These are phyloP conservation scores for Vittaforma corneae DNA, from an alignment of 371 early-diverging fungal genomes.

Conservation along the genomic window DNA sequence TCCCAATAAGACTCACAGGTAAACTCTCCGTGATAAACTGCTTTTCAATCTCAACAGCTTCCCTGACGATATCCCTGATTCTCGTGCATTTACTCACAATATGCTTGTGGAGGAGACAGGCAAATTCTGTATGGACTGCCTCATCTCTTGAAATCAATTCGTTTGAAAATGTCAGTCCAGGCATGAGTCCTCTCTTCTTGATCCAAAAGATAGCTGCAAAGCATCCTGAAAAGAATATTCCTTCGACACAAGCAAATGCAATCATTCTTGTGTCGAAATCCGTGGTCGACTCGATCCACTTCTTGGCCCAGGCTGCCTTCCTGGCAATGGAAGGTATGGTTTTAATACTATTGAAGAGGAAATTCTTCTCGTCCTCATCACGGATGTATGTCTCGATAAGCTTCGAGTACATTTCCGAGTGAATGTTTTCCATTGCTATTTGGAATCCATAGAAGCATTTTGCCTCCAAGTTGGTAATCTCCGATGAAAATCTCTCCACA, in stretches of 20 bases:
- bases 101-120: conserved; percentile 82
- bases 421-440: conserved; percentile 99
- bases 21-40: conserved; percentile 86
- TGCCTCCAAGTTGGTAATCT: conserved; percentile 93
- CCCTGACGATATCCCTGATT: conserved; percentile 67
- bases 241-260: conserved; percentile 98
- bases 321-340: conserved; percentile 86
- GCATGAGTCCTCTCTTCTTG: conserved; percentile 97
- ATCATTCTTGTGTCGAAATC: conserved; percentile 84
- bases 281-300: conserved; percentile 78
- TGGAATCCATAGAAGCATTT: conserved; percentile 97
- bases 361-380: conserved; percentile 71
- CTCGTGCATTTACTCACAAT: conserved; percentile 65
- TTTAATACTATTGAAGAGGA: conserved; percentile 85
- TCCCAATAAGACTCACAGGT: conserved; percentile 87
- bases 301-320: conserved; percentile 96
- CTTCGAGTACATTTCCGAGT: conserved; percentile 92
- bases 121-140: conserved; percentile 98
- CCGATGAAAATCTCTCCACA: conserved; percentile 81
- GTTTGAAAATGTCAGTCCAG: conserved; percentile 95
- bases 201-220: conserved; percentile 98
- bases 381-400: conserved; percentile 93
- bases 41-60: conserved; percentile 84
- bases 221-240: conserved; percentile 96
- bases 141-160: conserved; percentile 97